A percentile compares a stretch with the other conserved stretches of the same genome.
Evolutionary conservation across 257 asterid species (phyloP).

Genomic region (Solanum pinnatisectum): DNA sequence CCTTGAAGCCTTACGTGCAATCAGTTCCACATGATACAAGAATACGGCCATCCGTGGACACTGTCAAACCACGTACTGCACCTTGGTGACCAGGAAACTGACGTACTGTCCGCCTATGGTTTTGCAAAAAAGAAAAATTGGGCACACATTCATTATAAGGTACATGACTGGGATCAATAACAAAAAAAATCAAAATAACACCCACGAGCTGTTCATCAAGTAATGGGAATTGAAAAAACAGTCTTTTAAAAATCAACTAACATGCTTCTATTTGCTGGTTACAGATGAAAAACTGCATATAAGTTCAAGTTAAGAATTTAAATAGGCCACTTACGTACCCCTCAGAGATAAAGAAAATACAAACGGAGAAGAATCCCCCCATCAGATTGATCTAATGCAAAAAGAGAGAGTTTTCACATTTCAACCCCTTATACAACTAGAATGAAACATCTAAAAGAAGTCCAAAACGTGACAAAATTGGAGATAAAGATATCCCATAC

Average conservation of each 20-base stretch:
- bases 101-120: constrained; percentile 60
- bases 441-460: background rate
- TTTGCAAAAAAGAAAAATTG: background rate
- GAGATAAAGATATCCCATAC: background rate
- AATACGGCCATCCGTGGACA: constrained; percentile 79
- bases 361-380: background rate
- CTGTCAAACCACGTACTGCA: constrained; percentile 75
- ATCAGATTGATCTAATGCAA: background rate
- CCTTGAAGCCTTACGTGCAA: constrained; percentile 55
- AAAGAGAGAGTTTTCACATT: background rate
- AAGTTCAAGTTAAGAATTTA: background rate
- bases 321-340: background rate
- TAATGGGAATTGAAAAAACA: background rate
- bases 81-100: constrained; percentile 98
- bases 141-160: background rate
- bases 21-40: constrained; percentile 95
- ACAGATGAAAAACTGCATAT: background rate
- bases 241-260: background rate
- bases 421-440: background rate
- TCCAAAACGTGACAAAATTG: background rate
- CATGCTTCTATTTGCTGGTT: background rate
- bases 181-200: background rate
- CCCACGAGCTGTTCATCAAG: background rate
- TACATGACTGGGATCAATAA: background rate
- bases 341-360: background rate